phyloP scores from a whole-genome alignment of 768 basidiomycete genomes.

The Pulveroboletus sp. region DNA sequence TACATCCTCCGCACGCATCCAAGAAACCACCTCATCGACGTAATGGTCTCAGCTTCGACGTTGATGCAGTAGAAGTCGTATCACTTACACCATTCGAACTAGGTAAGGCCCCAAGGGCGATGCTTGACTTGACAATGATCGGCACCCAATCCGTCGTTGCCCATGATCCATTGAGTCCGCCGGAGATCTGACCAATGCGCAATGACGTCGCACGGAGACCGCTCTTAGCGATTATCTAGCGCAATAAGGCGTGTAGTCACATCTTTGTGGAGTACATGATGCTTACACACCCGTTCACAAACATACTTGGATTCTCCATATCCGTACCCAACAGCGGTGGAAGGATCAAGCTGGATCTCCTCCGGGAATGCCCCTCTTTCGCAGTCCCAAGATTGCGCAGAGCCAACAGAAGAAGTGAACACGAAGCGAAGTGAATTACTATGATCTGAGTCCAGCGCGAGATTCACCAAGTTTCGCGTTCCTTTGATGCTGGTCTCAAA shows the following conservation, averaged over 20 bases:
- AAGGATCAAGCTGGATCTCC: conserved; percentile 27
- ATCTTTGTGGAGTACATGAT: conserved; percentile 2
- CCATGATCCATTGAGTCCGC: conserved; percentile 33
- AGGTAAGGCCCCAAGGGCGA: conserved; percentile 25
- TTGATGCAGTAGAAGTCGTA: background rate
- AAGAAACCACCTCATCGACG: conserved; percentile 25
- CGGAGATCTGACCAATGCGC: conserved; percentile 33
- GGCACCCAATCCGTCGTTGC: conserved; percentile 35
- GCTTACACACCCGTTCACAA: conserved; percentile 29
- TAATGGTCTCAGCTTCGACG: background rate
- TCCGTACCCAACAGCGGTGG: conserved; percentile 29
- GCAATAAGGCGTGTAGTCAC: no score
- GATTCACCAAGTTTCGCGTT: conserved; percentile 30
- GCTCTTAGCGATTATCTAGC: conserved; percentile 25
- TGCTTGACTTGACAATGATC: conserved; percentile 31
- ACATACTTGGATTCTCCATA: conserved; percentile 38
- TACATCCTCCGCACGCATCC: conserved; percentile 37
- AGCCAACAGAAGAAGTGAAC: conserved; percentile 23
- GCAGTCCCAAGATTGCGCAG: conserved; percentile 24
- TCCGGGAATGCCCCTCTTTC: conserved; percentile 22
- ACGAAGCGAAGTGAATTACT: conserved; percentile 14
- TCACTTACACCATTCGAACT: conserved; percentile 33
- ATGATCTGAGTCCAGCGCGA: conserved; percentile 27
- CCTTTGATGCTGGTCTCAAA: conserved; percentile 36
- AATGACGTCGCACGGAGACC: conserved; percentile 23